phyloP scores from a whole-genome alignment of 2,329 filamentous ascomycete species.

The Penicillium sp. region DNA sequence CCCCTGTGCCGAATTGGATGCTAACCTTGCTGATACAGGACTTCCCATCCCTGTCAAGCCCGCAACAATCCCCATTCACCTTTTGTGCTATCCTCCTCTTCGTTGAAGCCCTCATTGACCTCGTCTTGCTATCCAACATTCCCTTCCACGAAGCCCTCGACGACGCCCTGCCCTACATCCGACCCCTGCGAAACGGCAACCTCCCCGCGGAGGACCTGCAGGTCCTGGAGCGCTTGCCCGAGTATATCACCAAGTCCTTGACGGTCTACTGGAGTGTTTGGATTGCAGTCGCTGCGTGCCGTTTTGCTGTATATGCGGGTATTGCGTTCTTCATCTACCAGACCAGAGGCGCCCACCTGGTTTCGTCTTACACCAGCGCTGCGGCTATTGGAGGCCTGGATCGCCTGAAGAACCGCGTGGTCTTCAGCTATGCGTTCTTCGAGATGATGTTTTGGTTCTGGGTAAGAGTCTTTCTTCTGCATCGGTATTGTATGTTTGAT shows the following conservation, averaged over 20 bases:
- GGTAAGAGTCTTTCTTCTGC: conserved; percentile 53
- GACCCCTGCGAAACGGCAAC: conserved; percentile 25
- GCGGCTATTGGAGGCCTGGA: conserved; percentile 52
- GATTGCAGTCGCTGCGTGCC: conserved; percentile 35
- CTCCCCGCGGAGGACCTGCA: conserved; percentile 26
- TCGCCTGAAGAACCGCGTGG: conserved; percentile 74
- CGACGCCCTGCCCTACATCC: conserved; percentile 52
- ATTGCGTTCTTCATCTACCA: conserved; percentile 42
- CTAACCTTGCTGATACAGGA: conserved; percentile 29
- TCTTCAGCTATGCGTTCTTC: conserved; percentile 81
- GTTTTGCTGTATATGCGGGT: conserved; percentile 39
- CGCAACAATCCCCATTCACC: conserved; percentile 63
- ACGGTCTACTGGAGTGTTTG: conserved; percentile 43
- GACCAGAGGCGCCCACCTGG: conserved; percentile 22
- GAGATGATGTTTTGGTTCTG: conserved; percentile 87
- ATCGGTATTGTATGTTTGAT: no score
- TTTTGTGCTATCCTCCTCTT: conserved; percentile 69
- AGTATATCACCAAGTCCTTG: conserved; percentile 27
- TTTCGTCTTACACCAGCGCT: conserved; percentile 21
- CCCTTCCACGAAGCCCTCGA: conserved; percentile 66
- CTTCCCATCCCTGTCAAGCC: conserved; percentile 65
- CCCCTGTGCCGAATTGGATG: background rate
- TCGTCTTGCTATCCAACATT: conserved; percentile 57
- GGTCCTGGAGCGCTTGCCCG: conserved; percentile 20
- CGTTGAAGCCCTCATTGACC: conserved; percentile 63